Evolutionary conservation across 1,284 basidiomycete genomes (phyloP).

Genomic region (Melanopsichium pennsylvanicum): DNA sequence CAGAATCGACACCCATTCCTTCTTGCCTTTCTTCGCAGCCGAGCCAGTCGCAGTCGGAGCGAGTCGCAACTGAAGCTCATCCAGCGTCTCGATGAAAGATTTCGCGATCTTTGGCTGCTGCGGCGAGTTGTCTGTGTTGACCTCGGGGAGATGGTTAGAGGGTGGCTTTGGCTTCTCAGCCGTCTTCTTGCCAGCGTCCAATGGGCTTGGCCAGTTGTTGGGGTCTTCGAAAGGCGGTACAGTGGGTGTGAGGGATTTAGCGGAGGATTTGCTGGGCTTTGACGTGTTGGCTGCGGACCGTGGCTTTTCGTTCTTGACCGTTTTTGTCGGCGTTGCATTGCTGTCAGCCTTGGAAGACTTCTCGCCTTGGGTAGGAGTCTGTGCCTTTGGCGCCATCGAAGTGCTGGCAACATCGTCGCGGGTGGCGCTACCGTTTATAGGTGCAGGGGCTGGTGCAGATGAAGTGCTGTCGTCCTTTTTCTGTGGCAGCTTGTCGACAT

Average conservation of each 20-base stretch:
- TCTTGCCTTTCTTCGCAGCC: conserved; percentile 39
- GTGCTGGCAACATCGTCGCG: too few relatives aligned
- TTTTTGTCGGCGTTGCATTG: conserved; percentile 2
- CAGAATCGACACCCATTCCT: conserved; percentile 54
- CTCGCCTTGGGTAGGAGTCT: neutral
- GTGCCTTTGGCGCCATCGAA: neutral
- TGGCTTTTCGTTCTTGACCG: conserved; percentile 1
- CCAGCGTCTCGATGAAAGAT: conserved; percentile 38
- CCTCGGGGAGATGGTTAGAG: neutral
- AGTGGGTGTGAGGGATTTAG: neutral
- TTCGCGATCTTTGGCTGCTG: conserved; percentile 23
- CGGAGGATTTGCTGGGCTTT: conserved; percentile 11
- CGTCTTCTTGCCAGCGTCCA: conserved; percentile 39
- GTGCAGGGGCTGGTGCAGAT: too few relatives aligned
- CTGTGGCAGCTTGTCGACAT: neutral
- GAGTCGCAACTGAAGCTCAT: conserved; percentile 38
- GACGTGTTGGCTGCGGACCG: neutral
- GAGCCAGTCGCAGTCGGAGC: conserved; percentile 12
- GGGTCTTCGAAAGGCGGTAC: conserved; percentile 37
- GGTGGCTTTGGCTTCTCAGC: conserved; percentile 9
- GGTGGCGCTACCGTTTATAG: too few relatives aligned
- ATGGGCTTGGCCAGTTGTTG: conserved; percentile 41
- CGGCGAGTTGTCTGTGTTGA: neutral
- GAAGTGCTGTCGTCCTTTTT: neutral
- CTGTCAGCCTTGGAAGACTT: neutral